phyloP scores from a whole-genome alignment of 768 basidiomycete species.

The Pleurotus citrinopileatus region DNA sequence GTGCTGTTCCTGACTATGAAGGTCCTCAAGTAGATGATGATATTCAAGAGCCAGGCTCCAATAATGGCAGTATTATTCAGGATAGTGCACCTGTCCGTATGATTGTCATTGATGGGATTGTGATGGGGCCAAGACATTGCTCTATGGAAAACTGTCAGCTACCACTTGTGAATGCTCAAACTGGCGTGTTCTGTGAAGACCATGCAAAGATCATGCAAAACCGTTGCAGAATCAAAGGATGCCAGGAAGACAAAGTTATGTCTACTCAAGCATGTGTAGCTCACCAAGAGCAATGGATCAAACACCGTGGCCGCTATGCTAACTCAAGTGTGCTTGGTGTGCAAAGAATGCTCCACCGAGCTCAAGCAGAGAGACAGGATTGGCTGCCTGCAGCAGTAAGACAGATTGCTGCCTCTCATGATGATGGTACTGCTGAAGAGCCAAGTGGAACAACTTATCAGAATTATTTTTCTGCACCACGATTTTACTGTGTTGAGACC shows the following conservation, averaged over 20 bases:
- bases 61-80: background rate
- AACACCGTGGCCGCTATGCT: constrained; percentile 11
- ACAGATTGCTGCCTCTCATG: background rate
- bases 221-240: constrained; percentile 18
- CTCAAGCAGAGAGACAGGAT: constrained; percentile 15
- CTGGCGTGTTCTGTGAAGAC: constrained; percentile 21
- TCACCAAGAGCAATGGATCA: constrained; percentile 21
- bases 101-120: constrained; percentile 12
- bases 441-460: background rate
- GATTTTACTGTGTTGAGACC: constrained; percentile 15
- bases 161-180: constrained; percentile 18
- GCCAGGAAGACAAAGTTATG: constrained; percentile 12
- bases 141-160: constrained; percentile 19
- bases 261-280: constrained; percentile 20
- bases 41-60: background rate
- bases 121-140: constrained; percentile 17
- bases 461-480: constrained; percentile 4
- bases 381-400: constrained; percentile 13
- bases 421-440: background rate
- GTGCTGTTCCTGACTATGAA: background rate
- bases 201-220: constrained; percentile 17
- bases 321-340: constrained; percentile 13
- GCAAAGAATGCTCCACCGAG: constrained; percentile 13
- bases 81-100: background rate
- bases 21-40: background rate